Conservation (phyloP, 306 rosid species). For the Fagus sylvatica region DNA sequence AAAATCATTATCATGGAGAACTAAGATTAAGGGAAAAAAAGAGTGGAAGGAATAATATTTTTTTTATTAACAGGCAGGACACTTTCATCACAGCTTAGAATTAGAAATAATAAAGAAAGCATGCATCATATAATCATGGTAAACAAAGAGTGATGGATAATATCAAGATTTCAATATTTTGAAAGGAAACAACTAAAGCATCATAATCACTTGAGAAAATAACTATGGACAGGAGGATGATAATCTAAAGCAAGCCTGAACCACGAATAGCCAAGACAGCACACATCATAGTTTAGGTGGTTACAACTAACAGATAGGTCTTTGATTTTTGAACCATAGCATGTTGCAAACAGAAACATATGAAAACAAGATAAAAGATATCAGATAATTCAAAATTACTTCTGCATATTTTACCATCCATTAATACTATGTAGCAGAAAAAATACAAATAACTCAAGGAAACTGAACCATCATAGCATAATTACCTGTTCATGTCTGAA, state of each 20-base stretch:
- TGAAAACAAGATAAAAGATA: not conserved
- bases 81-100: not conserved
- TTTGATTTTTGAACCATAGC: not conserved
- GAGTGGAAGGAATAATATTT: not conserved
- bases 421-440: not conserved
- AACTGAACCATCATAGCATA: constrained; percentile 21
- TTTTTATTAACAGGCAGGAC: not conserved
- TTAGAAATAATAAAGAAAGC: not conserved
- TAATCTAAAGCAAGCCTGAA: not conserved
- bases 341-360: not conserved
- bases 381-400: not conserved
- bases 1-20: not conserved
- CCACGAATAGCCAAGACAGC: not conserved
- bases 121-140: not conserved
- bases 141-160: not conserved
- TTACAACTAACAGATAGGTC: not conserved
- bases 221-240: not conserved
- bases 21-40: not conserved
- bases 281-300: no score
- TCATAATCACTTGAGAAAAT: not conserved
- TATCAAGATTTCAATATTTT: not conserved
- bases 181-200: not conserved
- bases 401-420: not conserved
- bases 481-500: constrained; percentile 75
- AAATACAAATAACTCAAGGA: not conserved